These are phyloP conservation scores for Penicillium roqueforti DNA, from an alignment of 495 filamentous ascomycete species.

Conservation along the genomic window DNA sequence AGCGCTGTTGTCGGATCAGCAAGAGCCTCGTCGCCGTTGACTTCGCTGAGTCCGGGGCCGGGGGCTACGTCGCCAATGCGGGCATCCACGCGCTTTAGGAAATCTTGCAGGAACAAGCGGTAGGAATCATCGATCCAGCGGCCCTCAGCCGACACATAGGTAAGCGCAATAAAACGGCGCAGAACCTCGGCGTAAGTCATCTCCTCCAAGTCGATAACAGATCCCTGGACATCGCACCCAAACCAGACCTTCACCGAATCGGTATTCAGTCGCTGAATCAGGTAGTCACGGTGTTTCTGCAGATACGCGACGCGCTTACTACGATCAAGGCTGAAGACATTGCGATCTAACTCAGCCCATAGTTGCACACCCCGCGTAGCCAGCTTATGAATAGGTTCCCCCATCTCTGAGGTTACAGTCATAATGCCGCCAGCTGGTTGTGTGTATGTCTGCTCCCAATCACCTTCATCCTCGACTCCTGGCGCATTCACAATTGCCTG, in stretches of 20 bases:
- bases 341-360: constrained; percentile 35
- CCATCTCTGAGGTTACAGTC: constrained; percentile 42
- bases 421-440: constrained; percentile 31
- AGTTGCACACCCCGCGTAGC: constrained; percentile 36
- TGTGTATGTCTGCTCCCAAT: constrained; percentile 33
- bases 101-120: constrained; percentile 12
- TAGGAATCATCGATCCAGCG: constrained; percentile 40
- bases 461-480: constrained; percentile 22
- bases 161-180: constrained; percentile 28
- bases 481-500: constrained; percentile 26
- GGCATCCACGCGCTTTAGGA: too few species aligned
- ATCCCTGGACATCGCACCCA: constrained; percentile 22
- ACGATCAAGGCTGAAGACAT: neutral
- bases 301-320: too few species aligned
- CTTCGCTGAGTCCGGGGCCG: too few species aligned
- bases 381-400: constrained; percentile 42
- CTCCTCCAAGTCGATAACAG: constrained; percentile 28
- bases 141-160: constrained; percentile 30
- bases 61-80: too few species aligned
- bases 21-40: constrained; percentile 16
- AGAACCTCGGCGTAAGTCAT: constrained; percentile 41
- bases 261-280: constrained; percentile 22
- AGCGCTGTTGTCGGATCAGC: constrained; percentile 23
- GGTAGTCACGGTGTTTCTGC: too few species aligned
- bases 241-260: constrained; percentile 44